A percentile compares a stretch with the other conserved stretches of the same genome.
Conservation (phyloP, 2,329 filamentous ascomycete genomes). For the Purpureocillium lavendulum region DNA sequence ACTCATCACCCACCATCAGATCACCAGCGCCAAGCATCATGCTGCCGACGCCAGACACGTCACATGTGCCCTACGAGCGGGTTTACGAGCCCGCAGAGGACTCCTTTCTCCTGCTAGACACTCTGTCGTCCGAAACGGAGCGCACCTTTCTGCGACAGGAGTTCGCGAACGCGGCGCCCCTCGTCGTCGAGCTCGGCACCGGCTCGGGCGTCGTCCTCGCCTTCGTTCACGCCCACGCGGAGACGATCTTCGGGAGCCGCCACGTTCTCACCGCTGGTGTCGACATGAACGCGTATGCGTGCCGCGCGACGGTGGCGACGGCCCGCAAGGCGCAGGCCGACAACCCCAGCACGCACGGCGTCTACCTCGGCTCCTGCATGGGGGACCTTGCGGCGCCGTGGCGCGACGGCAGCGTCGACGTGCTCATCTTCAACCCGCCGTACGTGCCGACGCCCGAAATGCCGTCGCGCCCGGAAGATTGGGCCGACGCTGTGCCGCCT, state of each 20-base stretch:
- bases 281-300: constrained; percentile 83
- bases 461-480: constrained; percentile 41
- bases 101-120: constrained; percentile 89
- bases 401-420: constrained; percentile 53
- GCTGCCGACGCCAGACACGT: constrained; percentile 90
- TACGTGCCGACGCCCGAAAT: constrained; percentile 83
- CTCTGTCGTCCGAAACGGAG: constrained; percentile 66
- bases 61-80: constrained; percentile 78
- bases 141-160: constrained; percentile 56
- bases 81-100: constrained; percentile 96
- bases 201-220: constrained; percentile 92
- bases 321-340: constrained; percentile 38
- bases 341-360: constrained; percentile 27
- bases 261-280: constrained; percentile 66
- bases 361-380: constrained; percentile 58
- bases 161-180: constrained; percentile 44
- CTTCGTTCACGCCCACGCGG: constrained; percentile 72
- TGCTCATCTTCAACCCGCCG: constrained; percentile 93
- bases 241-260: constrained; percentile 61
- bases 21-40: constrained; percentile 37
- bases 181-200: constrained; percentile 80
- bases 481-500: constrained; percentile 12
- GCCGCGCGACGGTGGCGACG: constrained; percentile 64
- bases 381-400: constrained; percentile 63
- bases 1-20: not conserved